Conservation (phyloP, 2,329 filamentous ascomycete species). For the Aspergillus novoparasiticus region DNA sequence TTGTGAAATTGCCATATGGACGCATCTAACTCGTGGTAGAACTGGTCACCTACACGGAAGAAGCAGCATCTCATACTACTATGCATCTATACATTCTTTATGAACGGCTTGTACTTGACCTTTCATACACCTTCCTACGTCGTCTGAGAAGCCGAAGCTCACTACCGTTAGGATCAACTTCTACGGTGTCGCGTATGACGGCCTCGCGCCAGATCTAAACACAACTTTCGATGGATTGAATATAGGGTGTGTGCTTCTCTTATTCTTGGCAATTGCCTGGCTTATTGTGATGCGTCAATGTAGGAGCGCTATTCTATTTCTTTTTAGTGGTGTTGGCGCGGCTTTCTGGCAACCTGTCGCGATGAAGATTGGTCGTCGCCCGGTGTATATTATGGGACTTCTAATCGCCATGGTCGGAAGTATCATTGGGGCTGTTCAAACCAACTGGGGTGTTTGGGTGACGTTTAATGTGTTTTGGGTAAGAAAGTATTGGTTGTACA, state of each 20-base stretch:
- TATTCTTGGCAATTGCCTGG: neutral
- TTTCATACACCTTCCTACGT: neutral
- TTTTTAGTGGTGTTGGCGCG: neutral
- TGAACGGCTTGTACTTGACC: neutral
- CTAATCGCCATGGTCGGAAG: neutral
- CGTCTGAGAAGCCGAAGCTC: neutral
- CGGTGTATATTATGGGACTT: slow-evolving; percentile 3
- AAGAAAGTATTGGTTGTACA: neutral
- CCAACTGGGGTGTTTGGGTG: neutral
- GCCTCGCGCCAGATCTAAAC: neutral
- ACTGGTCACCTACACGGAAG: neutral
- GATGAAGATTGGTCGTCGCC: slow-evolving; percentile 2
- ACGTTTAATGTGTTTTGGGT: neutral
- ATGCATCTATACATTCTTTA: neutral
- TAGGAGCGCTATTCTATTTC: slow-evolving; percentile 4
- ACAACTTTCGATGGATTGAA: neutral
- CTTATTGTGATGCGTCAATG: neutral
- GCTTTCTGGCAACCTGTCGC: slow-evolving; percentile 2
- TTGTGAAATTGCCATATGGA: neutral
- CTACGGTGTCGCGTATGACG: neutral
- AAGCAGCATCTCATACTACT: neutral
- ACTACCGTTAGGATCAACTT: neutral
- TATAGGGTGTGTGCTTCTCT: neutral
- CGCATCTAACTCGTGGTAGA: neutral
- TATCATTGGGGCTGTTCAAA: neutral